Evolutionary conservation across 2,329 filamentous ascomycete genomes (phyloP).

Genomic region (Cordyceps tenuipes): DNA sequence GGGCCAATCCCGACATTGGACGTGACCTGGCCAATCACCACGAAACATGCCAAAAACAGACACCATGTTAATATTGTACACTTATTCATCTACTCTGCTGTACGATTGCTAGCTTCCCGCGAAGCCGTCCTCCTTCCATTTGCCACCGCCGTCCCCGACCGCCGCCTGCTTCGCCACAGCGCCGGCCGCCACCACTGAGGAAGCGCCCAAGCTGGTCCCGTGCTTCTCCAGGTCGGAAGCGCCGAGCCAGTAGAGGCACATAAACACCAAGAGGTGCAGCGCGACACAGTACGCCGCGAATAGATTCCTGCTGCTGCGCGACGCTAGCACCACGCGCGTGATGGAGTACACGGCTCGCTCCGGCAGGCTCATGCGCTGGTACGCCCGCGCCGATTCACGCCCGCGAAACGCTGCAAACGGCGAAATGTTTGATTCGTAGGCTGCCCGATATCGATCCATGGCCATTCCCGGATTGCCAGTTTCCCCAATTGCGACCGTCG

Average conservation of each 20-base stretch:
- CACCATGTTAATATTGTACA: constrained; percentile 1
- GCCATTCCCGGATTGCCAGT: constrained; percentile 52
- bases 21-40: neutral
- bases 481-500: constrained; percentile 55
- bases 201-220: constrained; percentile 46
- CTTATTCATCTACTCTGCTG: neutral
- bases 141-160: constrained; percentile 35
- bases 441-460: constrained; percentile 78
- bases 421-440: constrained; percentile 91
- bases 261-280: constrained; percentile 79
- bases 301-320: constrained; percentile 80
- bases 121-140: constrained; percentile 60
- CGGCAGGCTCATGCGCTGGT: constrained; percentile 86
- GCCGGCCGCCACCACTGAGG: constrained; percentile 35
- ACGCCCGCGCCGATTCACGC: constrained; percentile 83
- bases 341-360: constrained; percentile 86
- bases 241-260: constrained; percentile 78
- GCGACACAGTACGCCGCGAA: constrained; percentile 89
- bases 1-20: neutral
- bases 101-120: constrained; percentile 22
- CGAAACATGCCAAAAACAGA: neutral
- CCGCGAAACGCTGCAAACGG: constrained; percentile 93
- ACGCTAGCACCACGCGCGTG: constrained; percentile 83
- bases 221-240: constrained; percentile 56
- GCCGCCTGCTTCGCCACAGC: constrained; percentile 32